phyloP scores from a whole-genome alignment of 2,329 filamentous ascomycete species.

The Blastomyces percursus region DNA sequence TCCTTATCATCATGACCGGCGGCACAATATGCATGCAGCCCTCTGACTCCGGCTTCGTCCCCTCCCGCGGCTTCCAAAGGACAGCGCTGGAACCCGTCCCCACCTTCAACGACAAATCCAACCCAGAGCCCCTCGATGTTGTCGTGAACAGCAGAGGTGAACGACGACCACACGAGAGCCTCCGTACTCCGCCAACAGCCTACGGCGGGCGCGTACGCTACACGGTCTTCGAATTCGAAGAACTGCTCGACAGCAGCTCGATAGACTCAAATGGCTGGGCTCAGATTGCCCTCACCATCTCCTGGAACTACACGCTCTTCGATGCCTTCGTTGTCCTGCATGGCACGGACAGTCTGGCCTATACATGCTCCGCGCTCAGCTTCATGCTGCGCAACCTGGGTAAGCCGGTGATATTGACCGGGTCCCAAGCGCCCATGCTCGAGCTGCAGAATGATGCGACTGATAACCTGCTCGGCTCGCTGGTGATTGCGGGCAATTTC shows the following conservation, averaged over 20 bases:
- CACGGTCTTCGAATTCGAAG: conserved; percentile 70
- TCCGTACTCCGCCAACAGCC: conserved; percentile 68
- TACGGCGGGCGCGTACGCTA: conserved; percentile 77
- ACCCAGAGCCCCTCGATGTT: conserved; percentile 45
- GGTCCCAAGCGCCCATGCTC: conserved; percentile 75
- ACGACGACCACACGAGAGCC: conserved; percentile 48
- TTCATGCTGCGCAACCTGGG: conserved; percentile 89
- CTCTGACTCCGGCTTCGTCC: conserved; percentile 67
- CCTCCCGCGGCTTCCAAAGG: conserved; percentile 68
- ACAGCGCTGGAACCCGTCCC: conserved; percentile 70
- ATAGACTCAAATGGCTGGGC: conserved; percentile 82
- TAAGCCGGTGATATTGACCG: conserved; percentile 82
- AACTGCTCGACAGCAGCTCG: conserved; percentile 77
- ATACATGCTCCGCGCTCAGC: conserved; percentile 79
- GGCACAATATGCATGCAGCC: conserved; percentile 77
- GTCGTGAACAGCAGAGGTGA: conserved; percentile 41
- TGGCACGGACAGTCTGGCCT: conserved; percentile 80
- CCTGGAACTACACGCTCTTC: conserved; percentile 75
- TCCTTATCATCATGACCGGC: conserved; percentile 84
- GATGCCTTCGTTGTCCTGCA: conserved; percentile 88
- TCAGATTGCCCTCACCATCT: conserved; percentile 67
- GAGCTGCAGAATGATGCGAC: conserved; percentile 83
- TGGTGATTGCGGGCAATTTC: conserved; percentile 85
- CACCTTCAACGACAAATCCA: conserved; percentile 70
- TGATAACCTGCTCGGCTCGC: conserved; percentile 76